These are phyloP conservation scores for Fusarium tanahbumbuense DNA, from an alignment of 2,329 filamentous ascomycete species.

Conservation along the genomic window DNA sequence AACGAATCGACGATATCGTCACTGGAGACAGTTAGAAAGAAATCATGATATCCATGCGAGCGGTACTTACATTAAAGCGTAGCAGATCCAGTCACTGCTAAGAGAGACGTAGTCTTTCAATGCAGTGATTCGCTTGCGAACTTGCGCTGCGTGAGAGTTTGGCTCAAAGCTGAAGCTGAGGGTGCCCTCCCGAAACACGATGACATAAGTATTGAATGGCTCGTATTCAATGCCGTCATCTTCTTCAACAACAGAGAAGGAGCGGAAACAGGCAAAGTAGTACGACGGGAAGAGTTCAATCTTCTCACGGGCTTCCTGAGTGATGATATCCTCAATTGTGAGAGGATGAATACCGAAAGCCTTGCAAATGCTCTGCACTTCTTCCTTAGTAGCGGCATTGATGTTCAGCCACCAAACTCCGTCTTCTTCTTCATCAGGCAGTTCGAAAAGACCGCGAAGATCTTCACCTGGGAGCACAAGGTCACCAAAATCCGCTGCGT, in stretches of 20 bases:
- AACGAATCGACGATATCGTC: slow-evolving; percentile 99
- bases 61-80: slow-evolving; percentile 85
- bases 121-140: slow-evolving; percentile 90
- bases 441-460: slow-evolving; percentile 84
- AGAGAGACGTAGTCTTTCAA: slow-evolving; percentile 95
- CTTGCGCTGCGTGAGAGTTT: slow-evolving; percentile 87
- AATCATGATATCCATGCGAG: no score
- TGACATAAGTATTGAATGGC: slow-evolving; percentile 95
- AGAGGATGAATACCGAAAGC: slow-evolving; percentile 96
- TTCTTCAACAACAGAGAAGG: slow-evolving; percentile 84
- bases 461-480: slow-evolving; percentile 90
- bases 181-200: slow-evolving; percentile 95
- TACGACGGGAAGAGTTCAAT: slow-evolving; percentile 98
- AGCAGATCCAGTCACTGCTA: slow-evolving; percentile 98
- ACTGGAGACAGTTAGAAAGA: slow-evolving; percentile 56
- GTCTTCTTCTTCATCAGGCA: slow-evolving; percentile 71
- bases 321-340: slow-evolving; percentile 95
- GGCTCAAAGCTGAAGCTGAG: slow-evolving; percentile 93
- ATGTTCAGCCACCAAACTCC: slow-evolving; percentile 99
- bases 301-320: slow-evolving; percentile 96
- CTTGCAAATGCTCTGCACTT: slow-evolving; percentile 87
- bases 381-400: slow-evolving; percentile 88
- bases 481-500: slow-evolving; percentile 88
- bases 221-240: slow-evolving; percentile 86
- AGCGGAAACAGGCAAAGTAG: slow-evolving; percentile 98